Evolutionary conservation across 805 yeast species (phyloP), one percentile per base, ranked within the genome.

Genomic region (Pichia cephalocereana): DNA sequence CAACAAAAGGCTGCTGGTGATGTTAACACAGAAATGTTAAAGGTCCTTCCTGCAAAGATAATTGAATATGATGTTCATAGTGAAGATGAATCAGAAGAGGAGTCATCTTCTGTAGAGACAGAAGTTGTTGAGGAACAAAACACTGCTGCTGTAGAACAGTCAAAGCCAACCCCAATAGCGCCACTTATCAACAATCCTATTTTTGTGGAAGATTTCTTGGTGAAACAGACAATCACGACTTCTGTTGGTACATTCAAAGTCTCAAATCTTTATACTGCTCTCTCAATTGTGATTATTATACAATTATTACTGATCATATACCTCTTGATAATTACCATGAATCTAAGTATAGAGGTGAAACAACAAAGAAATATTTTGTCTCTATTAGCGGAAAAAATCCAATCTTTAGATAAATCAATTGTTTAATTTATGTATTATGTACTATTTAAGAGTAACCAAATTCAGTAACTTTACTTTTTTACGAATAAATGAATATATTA

Each of bases 1-100:
- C 97, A 89, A 63, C 70, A 73, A 42, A 74, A 77, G 6, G 82
- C 81, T 4, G 76, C 85, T 0, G 66, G 59, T 6, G 69, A 67
- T 37, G 60, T 81, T 18, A 54, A 62, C 40, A 51, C 45, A 12
- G 64, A 62, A 45, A 43, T 65, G 36, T 48, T 46, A 26, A 49
- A 52, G 23, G 46, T 52, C 12, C 44, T 61, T 15, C 54, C 59
- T 23, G 51, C 54, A 14, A 44, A 41, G 38, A 38, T 34, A 4
- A 41, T 31, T 32, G 52, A 52, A 27, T 34, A 36, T 6, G 23
- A 40, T 18, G 17, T 39, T 15, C 37, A 34, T 6, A 34, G 9
- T 34, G 37, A 34, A 14, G 30, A 40, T 38, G 40, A 28, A 31
- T 2, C 17, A n/a, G 46, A 17, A 14, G 40, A 31, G 15, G 37